Percentiles rank a stretch among this genome's conserved stretches.
These are phyloP conservation scores for Discostella pseudostelligera DNA, from an alignment of 108 stramenopile species.

Conservation along the genomic window DNA sequence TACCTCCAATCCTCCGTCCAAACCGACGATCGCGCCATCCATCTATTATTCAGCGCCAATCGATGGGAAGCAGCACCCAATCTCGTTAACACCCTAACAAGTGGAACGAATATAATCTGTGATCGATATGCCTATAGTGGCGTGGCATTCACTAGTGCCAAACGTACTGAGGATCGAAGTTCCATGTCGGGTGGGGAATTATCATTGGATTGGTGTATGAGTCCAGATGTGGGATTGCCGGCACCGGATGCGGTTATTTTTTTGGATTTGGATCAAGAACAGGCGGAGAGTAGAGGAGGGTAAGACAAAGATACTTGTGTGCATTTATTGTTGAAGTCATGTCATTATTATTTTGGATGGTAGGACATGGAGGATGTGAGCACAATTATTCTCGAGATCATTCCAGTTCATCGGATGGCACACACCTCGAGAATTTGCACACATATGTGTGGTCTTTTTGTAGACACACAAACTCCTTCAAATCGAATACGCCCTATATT, in stretches of 20 bases:
- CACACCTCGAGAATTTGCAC: constrained; percentile 12
- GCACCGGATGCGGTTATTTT: constrained; percentile 97
- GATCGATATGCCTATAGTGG: constrained; percentile 98
- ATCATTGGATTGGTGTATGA: constrained; percentile 88
- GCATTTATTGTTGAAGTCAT: constrained; percentile 1
- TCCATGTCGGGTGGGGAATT: constrained; percentile 58
- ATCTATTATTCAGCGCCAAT: constrained; percentile 98
- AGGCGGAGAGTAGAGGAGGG: constrained; percentile 91
- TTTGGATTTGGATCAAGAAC: constrained; percentile 88
- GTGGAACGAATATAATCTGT: constrained; percentile 85
- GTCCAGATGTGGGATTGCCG: constrained; percentile 92
- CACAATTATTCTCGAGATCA: constrained; percentile 1
- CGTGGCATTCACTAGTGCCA: constrained; percentile 96
- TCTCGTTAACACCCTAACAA: constrained; percentile 50
- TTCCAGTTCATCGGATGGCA: constrained; percentile 2
- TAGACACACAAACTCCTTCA: constrained; percentile 13
- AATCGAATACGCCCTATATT: constrained; percentile 33
- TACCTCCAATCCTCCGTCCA: constrained; percentile 75
- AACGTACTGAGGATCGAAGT: constrained; percentile 52
- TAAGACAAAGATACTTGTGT: constrained; percentile 48
- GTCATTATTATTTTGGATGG: neutral
- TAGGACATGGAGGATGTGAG: constrained; percentile 6
- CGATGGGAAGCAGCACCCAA: constrained; percentile 94
- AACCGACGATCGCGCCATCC: constrained; percentile 91
- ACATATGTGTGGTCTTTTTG: neutral